phyloP scores from a whole-genome alignment of 2,329 filamentous ascomycete genomes.

The Graphiopsis chlorocephala region DNA sequence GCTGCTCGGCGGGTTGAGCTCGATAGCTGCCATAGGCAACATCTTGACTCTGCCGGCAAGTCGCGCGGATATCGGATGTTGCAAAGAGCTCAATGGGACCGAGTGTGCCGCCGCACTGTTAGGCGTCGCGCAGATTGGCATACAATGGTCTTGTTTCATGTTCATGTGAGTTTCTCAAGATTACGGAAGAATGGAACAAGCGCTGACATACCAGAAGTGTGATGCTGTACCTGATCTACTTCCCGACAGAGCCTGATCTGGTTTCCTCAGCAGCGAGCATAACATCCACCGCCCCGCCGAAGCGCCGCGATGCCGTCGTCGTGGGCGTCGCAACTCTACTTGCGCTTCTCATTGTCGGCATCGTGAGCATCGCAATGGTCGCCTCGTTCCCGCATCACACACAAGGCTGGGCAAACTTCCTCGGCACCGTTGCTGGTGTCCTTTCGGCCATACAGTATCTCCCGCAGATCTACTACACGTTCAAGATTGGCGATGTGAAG shows the following conservation, averaged over 20 bases:
- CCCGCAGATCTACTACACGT: constrained; percentile 92
- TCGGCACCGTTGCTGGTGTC: constrained; percentile 74
- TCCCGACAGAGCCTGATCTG: constrained; percentile 51
- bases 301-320: constrained; percentile 72
- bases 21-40: constrained; percentile 85
- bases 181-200: neutral
- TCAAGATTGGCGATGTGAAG: constrained; percentile 77
- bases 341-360: constrained; percentile 69
- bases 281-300: constrained; percentile 55
- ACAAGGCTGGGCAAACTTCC: constrained; percentile 76
- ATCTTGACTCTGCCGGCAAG: constrained; percentile 86
- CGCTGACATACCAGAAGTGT: constrained; percentile 55
- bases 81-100: constrained; percentile 73
- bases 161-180: constrained; percentile 65
- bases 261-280: constrained; percentile 34
- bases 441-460: constrained; percentile 89
- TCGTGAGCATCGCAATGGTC: constrained; percentile 64
- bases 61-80: constrained; percentile 79
- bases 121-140: constrained; percentile 85
- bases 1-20: constrained; percentile 83
- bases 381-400: constrained; percentile 63
- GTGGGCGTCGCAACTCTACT: constrained; percentile 71
- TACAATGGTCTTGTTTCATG: constrained; percentile 89
- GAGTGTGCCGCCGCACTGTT: constrained; percentile 83
- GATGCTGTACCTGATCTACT: constrained; percentile 91